Conservation (phyloP, 2,329 filamentous ascomycete species). For the Pezicula radicicola region DNA sequence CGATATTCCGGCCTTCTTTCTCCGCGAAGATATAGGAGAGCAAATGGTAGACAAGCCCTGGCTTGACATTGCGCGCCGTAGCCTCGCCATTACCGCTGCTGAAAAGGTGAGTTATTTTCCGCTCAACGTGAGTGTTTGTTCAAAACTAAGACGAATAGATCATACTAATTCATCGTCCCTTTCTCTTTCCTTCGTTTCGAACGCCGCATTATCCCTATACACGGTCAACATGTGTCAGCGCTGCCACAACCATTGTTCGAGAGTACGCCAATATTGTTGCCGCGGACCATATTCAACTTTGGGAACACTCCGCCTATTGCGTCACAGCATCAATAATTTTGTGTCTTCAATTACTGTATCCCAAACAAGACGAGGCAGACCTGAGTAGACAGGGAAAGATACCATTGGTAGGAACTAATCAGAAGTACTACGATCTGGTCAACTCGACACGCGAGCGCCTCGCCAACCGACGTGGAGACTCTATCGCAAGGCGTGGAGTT, state of each 20-base stretch:
- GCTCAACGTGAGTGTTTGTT: not conserved
- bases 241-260: conserved; percentile 35
- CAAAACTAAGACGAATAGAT: conserved; percentile 15
- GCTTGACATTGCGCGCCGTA: conserved; percentile 30
- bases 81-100: conserved; percentile 34
- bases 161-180: conserved; percentile 38
- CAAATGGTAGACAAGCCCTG: conserved; percentile 25
- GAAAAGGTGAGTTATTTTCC: conserved; percentile 25
- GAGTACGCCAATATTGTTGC: conserved; percentile 13
- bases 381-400: not conserved
- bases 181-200: conserved; percentile 31
- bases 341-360: not conserved
- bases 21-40: conserved; percentile 20
- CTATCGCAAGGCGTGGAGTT: not conserved
- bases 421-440: not conserved
- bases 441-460: not conserved
- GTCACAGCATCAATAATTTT: conserved; percentile 16
- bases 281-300: conserved; percentile 13
- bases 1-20: conserved; percentile 25
- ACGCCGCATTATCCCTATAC: conserved; percentile 31
- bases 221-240: conserved; percentile 33
- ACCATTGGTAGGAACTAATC: not conserved
- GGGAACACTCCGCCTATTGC: conserved; percentile 28
- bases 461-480: not conserved
- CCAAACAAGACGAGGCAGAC: not conserved